Evolutionary conservation across 257 asterid genomes (phyloP).

Genomic region (Scutellaria barbata): DNA sequence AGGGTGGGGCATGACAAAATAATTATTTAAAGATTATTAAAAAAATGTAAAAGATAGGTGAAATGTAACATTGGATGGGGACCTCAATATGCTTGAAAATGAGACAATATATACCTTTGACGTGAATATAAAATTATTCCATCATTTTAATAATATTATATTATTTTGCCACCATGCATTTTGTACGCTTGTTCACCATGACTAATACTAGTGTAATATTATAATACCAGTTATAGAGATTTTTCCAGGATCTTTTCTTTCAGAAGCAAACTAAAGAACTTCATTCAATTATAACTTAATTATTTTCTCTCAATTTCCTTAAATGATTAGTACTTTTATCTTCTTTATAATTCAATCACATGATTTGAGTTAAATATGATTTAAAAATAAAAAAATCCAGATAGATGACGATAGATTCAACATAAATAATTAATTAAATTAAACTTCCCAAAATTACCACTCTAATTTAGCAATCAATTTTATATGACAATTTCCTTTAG

Average conservation of each 20-base stretch:
- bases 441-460: too few species aligned
- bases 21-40: background rate
- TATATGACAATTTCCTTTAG: too few species aligned
- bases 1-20: background rate
- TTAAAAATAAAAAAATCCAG: too few species aligned
- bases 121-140: constrained; percentile 27
- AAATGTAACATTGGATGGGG: constrained; percentile 40
- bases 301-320: too few species aligned
- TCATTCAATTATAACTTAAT: too few species aligned
- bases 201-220: constrained; percentile 2
- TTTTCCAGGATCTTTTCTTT: constrained; percentile 8
- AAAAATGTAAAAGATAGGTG: constrained; percentile 32
- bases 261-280: background rate
- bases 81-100: constrained; percentile 43
- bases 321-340: too few species aligned
- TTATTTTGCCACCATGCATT: constrained; percentile 31
- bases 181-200: constrained; percentile 28
- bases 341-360: too few species aligned
- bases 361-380: too few species aligned
- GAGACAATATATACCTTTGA: constrained; percentile 41
- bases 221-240: constrained; percentile 1
- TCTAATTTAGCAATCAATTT: too few species aligned
- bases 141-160: background rate
- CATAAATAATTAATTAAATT: too few species aligned
- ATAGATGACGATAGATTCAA: too few species aligned